Percentiles rank a stretch among this genome's conserved stretches.
These are phyloP conservation scores for Curvularia sp. DNA, from an alignment of 2,329 filamentous ascomycete genomes.

Conservation along the genomic window DNA sequence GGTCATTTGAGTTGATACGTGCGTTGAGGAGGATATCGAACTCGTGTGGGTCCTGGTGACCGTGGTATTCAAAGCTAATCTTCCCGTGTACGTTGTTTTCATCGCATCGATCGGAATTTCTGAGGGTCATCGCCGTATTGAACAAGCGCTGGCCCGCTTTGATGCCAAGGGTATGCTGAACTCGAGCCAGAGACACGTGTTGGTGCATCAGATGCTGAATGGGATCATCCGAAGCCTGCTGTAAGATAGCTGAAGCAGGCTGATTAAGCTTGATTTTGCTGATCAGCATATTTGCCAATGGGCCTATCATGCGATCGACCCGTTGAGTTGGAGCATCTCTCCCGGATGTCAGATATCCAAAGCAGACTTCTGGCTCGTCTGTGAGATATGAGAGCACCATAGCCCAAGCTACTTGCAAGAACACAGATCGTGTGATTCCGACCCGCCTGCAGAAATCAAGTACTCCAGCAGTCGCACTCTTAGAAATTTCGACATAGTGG, in stretches of 20 bases:
- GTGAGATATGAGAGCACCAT: constrained; percentile 22
- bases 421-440: constrained; percentile 9
- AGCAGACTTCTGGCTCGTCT: constrained; percentile 17
- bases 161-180: not conserved
- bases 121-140: not conserved
- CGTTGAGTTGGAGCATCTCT: constrained; percentile 25
- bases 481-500: no score
- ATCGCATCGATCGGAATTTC: no score
- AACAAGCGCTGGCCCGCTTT: not conserved
- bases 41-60: no score
- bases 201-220: not conserved
- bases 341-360: constrained; percentile 23
- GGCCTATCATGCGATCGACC: constrained; percentile 46
- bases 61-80: no score
- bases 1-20: no score
- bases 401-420: constrained; percentile 26
- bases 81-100: no score
- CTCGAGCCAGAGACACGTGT: not conserved
- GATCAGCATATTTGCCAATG: constrained; percentile 19
- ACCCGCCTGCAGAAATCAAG: not conserved
- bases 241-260: not conserved
- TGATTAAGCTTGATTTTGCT: not conserved
- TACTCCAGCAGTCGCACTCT: not conserved
- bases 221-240: not conserved
- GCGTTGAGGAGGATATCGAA: no score